Evolutionary conservation across 495 filamentous ascomycete species (phyloP).

Genomic region (Neurospora sp.): DNA sequence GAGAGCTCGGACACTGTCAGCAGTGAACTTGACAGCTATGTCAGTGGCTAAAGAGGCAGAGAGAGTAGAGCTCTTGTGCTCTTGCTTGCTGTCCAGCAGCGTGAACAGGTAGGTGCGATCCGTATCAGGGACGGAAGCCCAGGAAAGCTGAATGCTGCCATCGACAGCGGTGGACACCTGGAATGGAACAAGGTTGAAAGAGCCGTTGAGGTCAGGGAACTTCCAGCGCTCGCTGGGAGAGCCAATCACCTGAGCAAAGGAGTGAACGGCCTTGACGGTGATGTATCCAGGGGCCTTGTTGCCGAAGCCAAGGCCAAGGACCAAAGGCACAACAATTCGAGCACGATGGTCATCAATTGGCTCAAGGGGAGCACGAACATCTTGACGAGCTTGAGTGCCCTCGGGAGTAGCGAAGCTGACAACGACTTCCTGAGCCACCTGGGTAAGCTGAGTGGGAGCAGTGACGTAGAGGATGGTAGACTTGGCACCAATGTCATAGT

Average conservation of each 20-base stretch:
- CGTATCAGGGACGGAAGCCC: background rate
- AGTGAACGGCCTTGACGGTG: background rate
- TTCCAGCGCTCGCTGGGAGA: background rate
- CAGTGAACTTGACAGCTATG: background rate
- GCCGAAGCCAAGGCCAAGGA: background rate
- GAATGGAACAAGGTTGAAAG: background rate
- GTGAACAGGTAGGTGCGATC: background rate
- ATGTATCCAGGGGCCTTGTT: background rate
- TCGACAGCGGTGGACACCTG: background rate
- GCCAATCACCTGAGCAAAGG: background rate
- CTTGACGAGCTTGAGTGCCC: background rate
- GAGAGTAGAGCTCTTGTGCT: background rate
- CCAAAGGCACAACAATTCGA: background rate
- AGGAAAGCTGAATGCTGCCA: background rate
- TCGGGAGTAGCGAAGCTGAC: background rate
- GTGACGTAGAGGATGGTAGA: background rate
- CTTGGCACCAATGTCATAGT: background rate
- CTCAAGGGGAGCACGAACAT: background rate
- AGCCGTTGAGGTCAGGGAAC: background rate
- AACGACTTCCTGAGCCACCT: background rate
- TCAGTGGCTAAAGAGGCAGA: background rate
- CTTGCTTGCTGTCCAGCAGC: background rate
- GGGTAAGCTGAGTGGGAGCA: background rate
- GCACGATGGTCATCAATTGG: background rate
- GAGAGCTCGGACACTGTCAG: background rate